Conservation (phyloP, 75 land plant species). For the Ceratopteris richardii region DNA sequence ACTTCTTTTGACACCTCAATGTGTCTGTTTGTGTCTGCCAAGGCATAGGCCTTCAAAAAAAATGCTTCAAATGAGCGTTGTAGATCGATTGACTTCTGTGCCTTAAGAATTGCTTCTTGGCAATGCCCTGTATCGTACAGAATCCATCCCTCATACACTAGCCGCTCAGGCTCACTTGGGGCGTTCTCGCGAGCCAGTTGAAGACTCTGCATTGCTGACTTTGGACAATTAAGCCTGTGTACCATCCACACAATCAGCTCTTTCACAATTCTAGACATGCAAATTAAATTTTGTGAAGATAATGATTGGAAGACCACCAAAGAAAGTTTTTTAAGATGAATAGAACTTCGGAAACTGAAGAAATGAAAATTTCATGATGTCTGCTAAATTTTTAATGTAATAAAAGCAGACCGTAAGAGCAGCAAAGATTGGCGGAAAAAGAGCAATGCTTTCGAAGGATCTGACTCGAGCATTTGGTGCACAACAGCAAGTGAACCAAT, state of each 20-base stretch:
- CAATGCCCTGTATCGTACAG: conserved; percentile 95
- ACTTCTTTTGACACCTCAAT: conserved; percentile 61
- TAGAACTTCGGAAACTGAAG: no score
- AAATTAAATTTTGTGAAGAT: no score
- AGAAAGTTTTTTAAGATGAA: no score
- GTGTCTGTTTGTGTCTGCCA: conserved; percentile 88
- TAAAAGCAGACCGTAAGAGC: conserved; percentile 57
- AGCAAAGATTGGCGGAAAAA: conserved; percentile 95
- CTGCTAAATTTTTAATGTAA: no score
- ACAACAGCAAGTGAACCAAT: conserved; percentile 94
- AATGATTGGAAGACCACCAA: no score
- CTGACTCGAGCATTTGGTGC: conserved; percentile 95
- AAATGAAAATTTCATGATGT: no score
- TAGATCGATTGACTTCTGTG: conserved; percentile 75
- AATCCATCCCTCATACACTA: conserved; percentile 98
- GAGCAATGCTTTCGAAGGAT: conserved; percentile 79
- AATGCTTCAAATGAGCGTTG: conserved; percentile 95
- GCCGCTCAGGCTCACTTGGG: conserved; percentile 64
- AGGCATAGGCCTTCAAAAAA: conserved; percentile 91
- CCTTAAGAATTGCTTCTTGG: conserved; percentile 79
- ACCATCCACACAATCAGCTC: background rate
- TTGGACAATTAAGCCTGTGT: conserved; percentile 82
- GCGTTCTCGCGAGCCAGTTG: conserved; percentile 86
- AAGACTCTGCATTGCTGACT: conserved; percentile 91
- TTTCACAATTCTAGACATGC: conserved; percentile 2